These are phyloP conservation scores for Zygnema cylindricum DNA, from an alignment of 139 green algal species.

Conservation along the genomic window DNA sequence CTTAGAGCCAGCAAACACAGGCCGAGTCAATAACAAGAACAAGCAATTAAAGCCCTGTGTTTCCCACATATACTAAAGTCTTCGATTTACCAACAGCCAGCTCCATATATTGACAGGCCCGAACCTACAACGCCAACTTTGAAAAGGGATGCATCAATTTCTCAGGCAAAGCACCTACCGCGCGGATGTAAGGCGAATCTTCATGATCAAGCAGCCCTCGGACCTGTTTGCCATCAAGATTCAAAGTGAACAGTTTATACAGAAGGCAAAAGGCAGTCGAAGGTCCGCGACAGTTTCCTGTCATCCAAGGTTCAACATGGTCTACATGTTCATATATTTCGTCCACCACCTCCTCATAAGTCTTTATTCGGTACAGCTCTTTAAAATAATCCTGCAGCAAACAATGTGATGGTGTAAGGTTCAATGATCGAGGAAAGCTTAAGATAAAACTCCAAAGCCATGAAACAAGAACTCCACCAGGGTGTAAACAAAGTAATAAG, in stretches of 20 bases:
- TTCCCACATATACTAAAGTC: too few species aligned
- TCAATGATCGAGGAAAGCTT: too few species aligned
- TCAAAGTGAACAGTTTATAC: conserved; percentile 80
- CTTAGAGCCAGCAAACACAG: too few species aligned
- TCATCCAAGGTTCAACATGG: conserved; percentile 97
- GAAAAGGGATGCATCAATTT: too few species aligned
- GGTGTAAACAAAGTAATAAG: not conserved
- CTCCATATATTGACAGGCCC: too few species aligned
- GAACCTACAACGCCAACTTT: too few species aligned
- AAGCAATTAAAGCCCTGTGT: too few species aligned
- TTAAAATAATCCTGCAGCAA: conserved; percentile 59
- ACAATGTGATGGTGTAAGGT: too few species aligned
- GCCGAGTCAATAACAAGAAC: too few species aligned
- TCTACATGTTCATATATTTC: conserved; percentile 70
- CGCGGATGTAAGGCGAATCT: conserved; percentile 94
- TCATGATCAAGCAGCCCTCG: conserved; percentile 81
- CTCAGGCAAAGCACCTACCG: too few species aligned
- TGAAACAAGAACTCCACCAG: not conserved
- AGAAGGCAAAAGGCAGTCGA: conserved; percentile 94
- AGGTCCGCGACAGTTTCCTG: conserved; percentile 88
- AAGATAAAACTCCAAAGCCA: too few species aligned
- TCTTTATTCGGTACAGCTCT: conserved; percentile 61
- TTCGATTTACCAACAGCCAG: too few species aligned
- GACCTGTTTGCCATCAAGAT: conserved; percentile 73
- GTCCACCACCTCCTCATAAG: conserved; percentile 83